Evolutionary conservation across 108 stramenopile species (phyloP).

Genomic region (Cyclotella choctawhatcheeana): DNA sequence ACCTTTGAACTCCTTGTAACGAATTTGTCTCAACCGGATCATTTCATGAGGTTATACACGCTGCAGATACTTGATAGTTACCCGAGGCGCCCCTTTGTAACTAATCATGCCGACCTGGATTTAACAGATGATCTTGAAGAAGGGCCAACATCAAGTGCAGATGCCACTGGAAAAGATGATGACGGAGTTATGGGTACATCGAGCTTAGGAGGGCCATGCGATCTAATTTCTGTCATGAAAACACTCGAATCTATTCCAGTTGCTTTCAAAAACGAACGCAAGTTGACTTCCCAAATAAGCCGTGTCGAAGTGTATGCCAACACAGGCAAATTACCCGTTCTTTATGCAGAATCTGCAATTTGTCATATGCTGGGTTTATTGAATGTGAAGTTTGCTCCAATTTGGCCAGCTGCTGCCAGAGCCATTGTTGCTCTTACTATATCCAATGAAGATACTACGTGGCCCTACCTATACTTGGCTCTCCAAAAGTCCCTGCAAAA

Average conservation of each 20-base stretch:
- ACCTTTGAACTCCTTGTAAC: slow-evolving; percentile 67
- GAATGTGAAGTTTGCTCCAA: slow-evolving; percentile 79
- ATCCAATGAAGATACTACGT: slow-evolving; percentile 56
- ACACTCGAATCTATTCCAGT: slow-evolving; percentile 70
- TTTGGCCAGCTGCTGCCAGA: slow-evolving; percentile 69
- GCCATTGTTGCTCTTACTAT: slow-evolving; percentile 59
- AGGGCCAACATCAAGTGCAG: slow-evolving; percentile 47
- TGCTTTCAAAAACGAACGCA: slow-evolving; percentile 63
- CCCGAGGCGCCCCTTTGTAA: slow-evolving; percentile 71
- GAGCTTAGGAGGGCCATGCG: slow-evolving; percentile 55
- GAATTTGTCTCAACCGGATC: slow-evolving; percentile 64
- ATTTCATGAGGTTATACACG: slow-evolving; percentile 75
- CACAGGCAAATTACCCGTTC: slow-evolving; percentile 72
- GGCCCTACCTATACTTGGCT: slow-evolving; percentile 62
- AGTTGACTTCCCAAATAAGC: slow-evolving; percentile 53
- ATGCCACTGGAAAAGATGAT: not conserved
- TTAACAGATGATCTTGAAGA: slow-evolving; percentile 84
- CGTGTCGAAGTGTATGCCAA: slow-evolving; percentile 73
- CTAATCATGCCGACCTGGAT: slow-evolving; percentile 82
- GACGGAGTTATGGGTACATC: not conserved
- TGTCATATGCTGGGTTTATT: slow-evolving; percentile 83
- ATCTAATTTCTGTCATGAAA: slow-evolving; percentile 63
- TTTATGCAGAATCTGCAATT: slow-evolving; percentile 77
- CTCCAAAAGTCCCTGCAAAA: slow-evolving; percentile 53
- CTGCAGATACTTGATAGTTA: slow-evolving; percentile 71